Conservation (phyloP, 139 green algal genomes). For the Closterium sp. region DNA sequence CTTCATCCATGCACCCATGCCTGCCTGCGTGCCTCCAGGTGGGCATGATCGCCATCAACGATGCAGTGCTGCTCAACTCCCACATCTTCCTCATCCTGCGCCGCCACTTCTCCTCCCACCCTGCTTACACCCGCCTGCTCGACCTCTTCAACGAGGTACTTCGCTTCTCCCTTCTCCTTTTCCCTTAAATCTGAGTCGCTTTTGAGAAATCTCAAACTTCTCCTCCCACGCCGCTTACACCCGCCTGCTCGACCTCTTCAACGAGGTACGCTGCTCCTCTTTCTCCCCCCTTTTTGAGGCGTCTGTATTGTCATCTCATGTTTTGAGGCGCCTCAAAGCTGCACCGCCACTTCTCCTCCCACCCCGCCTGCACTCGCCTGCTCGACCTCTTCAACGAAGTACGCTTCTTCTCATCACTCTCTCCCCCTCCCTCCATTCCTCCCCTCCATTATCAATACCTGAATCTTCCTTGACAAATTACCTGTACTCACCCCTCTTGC, state of each 20-base stretch:
- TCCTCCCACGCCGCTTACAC: constrained; percentile 58
- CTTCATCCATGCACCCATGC: not conserved
- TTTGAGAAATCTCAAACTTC: constrained; percentile 17
- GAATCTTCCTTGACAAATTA: too few relatives aligned
- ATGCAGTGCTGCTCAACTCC: constrained; percentile 94
- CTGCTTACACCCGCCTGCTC: constrained; percentile 74
- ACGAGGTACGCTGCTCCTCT: constrained; percentile 19
- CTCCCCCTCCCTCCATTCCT: not conserved
- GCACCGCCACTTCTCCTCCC: constrained; percentile 56
- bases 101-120: constrained; percentile 45
- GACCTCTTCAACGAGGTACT: constrained; percentile 80
- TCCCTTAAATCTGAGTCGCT: not conserved
- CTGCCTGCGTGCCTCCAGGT: constrained; percentile 64
- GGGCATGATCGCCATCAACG: constrained; percentile 93
- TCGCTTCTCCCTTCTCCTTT: not conserved
- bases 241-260: constrained; percentile 88
- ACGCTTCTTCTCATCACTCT: not conserved
- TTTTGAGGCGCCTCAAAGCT: too few relatives aligned
- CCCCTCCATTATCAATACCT: too few relatives aligned
- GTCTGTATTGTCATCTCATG: too few relatives aligned
- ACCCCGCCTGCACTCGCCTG: constrained; percentile 67
- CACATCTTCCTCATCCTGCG: constrained; percentile 91
- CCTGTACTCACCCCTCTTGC: too few relatives aligned
- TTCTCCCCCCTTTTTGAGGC: not conserved
- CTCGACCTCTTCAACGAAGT: constrained; percentile 84